Evolutionary conservation across 2,329 filamentous ascomycete species (phyloP), one percentile per base, ranked within the genome.

Genomic region (Phaeoacremonium minimum): DNA sequence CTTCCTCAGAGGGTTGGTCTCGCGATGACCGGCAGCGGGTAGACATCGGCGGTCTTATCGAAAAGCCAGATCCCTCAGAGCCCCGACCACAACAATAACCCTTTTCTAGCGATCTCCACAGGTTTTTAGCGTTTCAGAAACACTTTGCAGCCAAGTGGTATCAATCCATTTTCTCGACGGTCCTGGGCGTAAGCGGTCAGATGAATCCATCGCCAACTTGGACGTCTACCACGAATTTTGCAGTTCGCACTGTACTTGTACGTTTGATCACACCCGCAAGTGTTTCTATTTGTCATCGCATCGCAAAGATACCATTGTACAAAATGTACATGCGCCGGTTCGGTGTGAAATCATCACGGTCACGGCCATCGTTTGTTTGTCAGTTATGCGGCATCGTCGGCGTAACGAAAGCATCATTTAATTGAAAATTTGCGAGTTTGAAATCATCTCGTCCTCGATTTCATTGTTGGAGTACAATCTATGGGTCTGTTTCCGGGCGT

Each of bases 31-130:
- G 74, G 18, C 58, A 66, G 14, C 69, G 78, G 13, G 71, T 82
- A 33, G 76, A 79, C 47, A 82, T 83, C 43, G 74, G 70, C 9
- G 77, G 77, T 3, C 64, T 78, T 50, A 75, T 85, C 49, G 79
- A 78, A 46, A 75, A 68, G 56, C 69, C 73, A 16, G 71, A 71
- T 47, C 64, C 54, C 46, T 32, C 55, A 45, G 43, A 51, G n/a
- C n/a, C n/a, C 15, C 47, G 46, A 33, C 47, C 22, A n/a, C 22
- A 26, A 26, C n/a, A n/a, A n/a, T n/a, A n/a, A n/a, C n/a, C n/a
- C n/a, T n/a, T n/a, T n/a, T n/a, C n/a, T n/a, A n/a, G n/a, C n/a
- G n/a, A n/a, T n/a, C n/a, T n/a, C n/a, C n/a, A n/a, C n/a, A n/a
- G n/a, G n/a, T n/a, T n/a, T n/a, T n/a, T n/a, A n/a, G n/a, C n/a